These are phyloP conservation scores for Canavalia gladiata DNA, from an alignment of 306 rosid genomes.

Conservation along the genomic window DNA sequence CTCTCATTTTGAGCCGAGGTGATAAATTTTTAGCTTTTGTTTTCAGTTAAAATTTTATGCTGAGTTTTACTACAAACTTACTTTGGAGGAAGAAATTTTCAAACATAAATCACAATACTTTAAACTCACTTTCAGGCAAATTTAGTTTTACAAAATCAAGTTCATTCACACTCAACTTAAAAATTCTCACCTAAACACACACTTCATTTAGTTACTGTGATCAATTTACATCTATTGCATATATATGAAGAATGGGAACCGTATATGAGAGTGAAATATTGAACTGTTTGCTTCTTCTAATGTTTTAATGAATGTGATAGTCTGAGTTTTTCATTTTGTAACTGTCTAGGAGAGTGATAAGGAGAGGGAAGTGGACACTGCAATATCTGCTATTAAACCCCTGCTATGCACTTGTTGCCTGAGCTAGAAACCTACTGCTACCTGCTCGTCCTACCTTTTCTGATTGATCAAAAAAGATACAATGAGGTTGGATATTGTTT, in stretches of 20 bases:
- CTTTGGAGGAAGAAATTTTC: too few relatives aligned
- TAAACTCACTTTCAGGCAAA: too few relatives aligned
- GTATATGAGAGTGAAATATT: background rate
- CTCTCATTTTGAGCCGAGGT: too few relatives aligned
- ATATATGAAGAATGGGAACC: background rate
- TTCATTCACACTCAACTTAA: too few relatives aligned
- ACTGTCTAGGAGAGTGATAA: constrained; percentile 65
- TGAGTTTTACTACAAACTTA: too few relatives aligned
- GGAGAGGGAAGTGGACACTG: constrained; percentile 86
- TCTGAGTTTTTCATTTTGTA: constrained; percentile 18
- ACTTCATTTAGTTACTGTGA: background rate
- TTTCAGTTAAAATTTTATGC: too few relatives aligned
- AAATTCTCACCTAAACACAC: too few relatives aligned
- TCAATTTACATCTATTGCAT: background rate
- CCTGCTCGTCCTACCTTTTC: constrained; percentile 73
- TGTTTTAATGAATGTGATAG: background rate
- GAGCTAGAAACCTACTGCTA: constrained; percentile 82
- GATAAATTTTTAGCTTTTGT: too few relatives aligned
- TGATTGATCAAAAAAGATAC: constrained; percentile 84
- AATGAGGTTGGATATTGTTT: constrained; percentile 55
- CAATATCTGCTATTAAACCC: constrained; percentile 61
- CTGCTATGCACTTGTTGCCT: constrained; percentile 65
- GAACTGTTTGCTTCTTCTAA: background rate
- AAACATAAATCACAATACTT: too few relatives aligned
- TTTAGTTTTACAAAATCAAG: too few relatives aligned